These are phyloP conservation scores for Aethionema arabicum DNA, from an alignment of 345 rosid genomes.

Conservation along the genomic window DNA sequence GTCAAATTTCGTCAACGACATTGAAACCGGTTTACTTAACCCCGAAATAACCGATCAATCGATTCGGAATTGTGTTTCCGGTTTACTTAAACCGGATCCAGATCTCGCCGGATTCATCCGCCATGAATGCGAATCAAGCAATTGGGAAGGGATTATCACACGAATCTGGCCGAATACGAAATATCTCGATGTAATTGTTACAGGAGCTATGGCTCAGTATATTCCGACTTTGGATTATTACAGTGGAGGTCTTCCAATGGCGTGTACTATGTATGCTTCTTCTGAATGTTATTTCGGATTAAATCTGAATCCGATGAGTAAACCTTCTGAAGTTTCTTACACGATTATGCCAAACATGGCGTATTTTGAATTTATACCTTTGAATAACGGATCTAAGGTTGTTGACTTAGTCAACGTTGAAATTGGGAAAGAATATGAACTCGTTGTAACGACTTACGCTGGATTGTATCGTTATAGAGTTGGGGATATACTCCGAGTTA, in stretches of 20 bases:
- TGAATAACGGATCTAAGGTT: constrained; percentile 35
- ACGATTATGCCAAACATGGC: constrained; percentile 97
- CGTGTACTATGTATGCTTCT: constrained; percentile 97
- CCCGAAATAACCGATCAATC: constrained; percentile 50
- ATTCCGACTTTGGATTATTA: constrained; percentile 91
- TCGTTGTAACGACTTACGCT: constrained; percentile 83
- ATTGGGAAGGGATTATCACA: constrained; percentile 75
- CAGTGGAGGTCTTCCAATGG: constrained; percentile 75
- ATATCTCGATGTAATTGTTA: constrained; percentile 87
- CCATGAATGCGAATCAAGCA: constrained; percentile 48
- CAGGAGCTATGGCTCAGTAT: constrained; percentile 98
- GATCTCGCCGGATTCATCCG: constrained; percentile 55
- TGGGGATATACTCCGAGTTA: constrained; percentile 89
- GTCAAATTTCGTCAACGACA: constrained; percentile 57
- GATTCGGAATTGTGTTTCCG: constrained; percentile 43
- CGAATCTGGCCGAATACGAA: constrained; percentile 89
- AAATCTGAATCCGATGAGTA: constrained; percentile 81
- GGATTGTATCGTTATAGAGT: constrained; percentile 87
- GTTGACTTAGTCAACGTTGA: constrained; percentile 73
- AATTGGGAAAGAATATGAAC: constrained; percentile 85
- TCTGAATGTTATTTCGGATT: constrained; percentile 94
- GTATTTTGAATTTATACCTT: constrained; percentile 87
- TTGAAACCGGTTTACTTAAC: constrained; percentile 58
- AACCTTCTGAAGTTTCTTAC: constrained; percentile 82
- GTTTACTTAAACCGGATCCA: constrained; percentile 54